Conservation (phyloP, 108 stramenopile genomes). For the Mediolabrus comicus region DNA sequence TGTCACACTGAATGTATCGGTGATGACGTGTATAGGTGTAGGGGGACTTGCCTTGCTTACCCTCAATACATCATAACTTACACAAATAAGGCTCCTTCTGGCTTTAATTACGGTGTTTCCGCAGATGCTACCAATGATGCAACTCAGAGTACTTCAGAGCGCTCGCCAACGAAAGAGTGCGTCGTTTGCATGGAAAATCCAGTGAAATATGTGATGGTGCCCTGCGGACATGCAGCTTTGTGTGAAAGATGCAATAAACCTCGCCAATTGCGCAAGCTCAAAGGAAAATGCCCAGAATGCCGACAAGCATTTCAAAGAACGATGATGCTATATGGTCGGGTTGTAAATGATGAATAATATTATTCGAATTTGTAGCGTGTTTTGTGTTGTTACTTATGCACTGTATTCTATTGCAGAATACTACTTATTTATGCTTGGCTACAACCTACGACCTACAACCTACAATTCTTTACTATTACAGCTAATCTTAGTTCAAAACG, state of each 20-base stretch:
- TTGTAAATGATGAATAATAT: conserved; percentile 35
- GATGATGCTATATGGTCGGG: conserved; percentile 27
- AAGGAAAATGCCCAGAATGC: conserved; percentile 42
- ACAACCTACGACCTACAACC: too few species aligned
- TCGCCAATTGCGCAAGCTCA: conserved; percentile 19
- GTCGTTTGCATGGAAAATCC: conserved; percentile 36
- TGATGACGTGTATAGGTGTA: conserved; percentile 12
- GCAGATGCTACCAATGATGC: background rate
- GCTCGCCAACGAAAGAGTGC: conserved; percentile 32
- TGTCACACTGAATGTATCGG: conserved; percentile 9
- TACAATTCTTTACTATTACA: too few species aligned
- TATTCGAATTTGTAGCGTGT: too few species aligned
- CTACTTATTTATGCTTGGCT: too few species aligned
- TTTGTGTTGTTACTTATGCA: too few species aligned
- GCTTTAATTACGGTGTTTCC: background rate
- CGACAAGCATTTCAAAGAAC: conserved; percentile 3
- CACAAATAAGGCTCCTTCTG: background rate
- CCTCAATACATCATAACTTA: conserved; percentile 45
- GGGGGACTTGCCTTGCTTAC: conserved; percentile 20
- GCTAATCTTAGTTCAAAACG: conserved; percentile 30
- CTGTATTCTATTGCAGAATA: too few species aligned
- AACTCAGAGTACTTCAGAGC: background rate
- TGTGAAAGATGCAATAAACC: conserved; percentile 20
- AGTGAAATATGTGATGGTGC: conserved; percentile 24
- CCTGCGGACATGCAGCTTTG: conserved; percentile 49